Evolutionary conservation across 148 eudicot species (phyloP).

Genomic region (Rhododendron williamsianum): DNA sequence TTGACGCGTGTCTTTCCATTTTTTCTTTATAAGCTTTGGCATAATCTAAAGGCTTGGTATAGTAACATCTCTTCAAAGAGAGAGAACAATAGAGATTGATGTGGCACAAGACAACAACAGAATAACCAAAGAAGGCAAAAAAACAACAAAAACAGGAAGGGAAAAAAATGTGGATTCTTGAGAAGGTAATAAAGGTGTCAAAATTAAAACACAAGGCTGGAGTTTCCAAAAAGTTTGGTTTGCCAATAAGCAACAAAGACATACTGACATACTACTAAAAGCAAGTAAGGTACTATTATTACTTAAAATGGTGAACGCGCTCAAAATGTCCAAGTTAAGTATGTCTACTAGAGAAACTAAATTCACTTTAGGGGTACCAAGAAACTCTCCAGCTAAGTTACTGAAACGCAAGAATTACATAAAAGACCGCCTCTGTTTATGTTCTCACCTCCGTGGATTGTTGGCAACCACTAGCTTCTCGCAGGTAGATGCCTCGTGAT

Average conservation of each 20-base stretch:
- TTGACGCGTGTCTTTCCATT: background rate
- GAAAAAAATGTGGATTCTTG: background rate
- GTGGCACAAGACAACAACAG: background rate
- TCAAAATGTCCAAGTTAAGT: background rate
- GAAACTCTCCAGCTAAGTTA: background rate
- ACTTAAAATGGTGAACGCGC: background rate
- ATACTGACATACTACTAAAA: background rate
- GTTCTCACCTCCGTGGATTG: slow-evolving; percentile 72
- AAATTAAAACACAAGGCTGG: background rate
- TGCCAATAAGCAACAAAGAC: background rate
- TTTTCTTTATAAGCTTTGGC: background rate
- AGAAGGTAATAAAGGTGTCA: background rate
- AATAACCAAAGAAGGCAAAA: background rate
- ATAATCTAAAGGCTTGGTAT: background rate
- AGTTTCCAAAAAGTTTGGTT: background rate
- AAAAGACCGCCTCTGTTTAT: background rate
- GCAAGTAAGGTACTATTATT: background rate
- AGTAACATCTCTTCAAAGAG: background rate
- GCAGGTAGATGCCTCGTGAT: slow-evolving; percentile 86
- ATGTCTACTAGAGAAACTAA: background rate
- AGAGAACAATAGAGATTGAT: background rate
- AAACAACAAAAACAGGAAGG: too few species aligned
- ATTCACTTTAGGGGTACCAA: background rate
- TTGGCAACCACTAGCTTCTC: slow-evolving; percentile 67
- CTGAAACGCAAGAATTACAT: slow-evolving; percentile 4